A percentile compares a stretch with the other conserved stretches of the same genome.
phyloP scores from a whole-genome alignment of 2,329 filamentous ascomycete species.

The Pseudocercospora fuligena region DNA sequence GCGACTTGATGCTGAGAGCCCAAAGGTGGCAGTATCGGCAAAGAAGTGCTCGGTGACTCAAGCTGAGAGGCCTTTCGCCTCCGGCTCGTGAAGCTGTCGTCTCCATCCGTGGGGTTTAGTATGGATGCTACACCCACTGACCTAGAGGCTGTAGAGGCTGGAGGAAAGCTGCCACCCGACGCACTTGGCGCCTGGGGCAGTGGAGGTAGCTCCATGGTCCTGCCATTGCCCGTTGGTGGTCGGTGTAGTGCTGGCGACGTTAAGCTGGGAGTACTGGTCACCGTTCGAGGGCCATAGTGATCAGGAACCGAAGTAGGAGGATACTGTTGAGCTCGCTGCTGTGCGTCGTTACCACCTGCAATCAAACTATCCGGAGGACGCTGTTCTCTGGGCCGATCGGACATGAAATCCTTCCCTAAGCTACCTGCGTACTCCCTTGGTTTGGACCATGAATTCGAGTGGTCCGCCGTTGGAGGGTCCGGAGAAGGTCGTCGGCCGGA shows the following conservation, averaged over 20 bases:
- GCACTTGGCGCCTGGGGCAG: conserved; percentile 32
- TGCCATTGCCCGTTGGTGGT: conserved; percentile 25
- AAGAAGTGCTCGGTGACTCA: conserved; percentile 47
- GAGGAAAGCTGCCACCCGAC: conserved; percentile 29
- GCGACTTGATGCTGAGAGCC: conserved; percentile 17
- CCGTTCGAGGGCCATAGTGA: conserved; percentile 20
- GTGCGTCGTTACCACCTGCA: conserved; percentile 23
- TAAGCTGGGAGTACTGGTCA: conserved; percentile 15
- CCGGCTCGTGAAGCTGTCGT: conserved; percentile 41
- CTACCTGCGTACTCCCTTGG: conserved; percentile 32
- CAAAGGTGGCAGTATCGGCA: conserved; percentile 41
- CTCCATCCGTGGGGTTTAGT: conserved; percentile 48
- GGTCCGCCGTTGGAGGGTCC: conserved; percentile 26
- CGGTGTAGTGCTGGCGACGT: conserved; percentile 23
- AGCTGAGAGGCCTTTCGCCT: conserved; percentile 51
- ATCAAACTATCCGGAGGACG: conserved; percentile 32
- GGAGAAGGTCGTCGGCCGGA: conserved; percentile 24
- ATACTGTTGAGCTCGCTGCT: conserved; percentile 16
- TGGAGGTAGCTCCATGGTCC: conserved; percentile 39
- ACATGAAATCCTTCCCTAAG: conserved; percentile 42
- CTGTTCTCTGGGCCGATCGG: conserved; percentile 37
- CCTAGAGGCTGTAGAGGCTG: conserved; percentile 40
- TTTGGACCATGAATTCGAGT: conserved; percentile 40
- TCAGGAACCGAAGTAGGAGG: conserved; percentile 19
- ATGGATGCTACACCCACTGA: conserved; percentile 52